These are phyloP conservation scores for Eutrema japonicum DNA, from an alignment of 345 rosid genomes.

Conservation along the genomic window DNA sequence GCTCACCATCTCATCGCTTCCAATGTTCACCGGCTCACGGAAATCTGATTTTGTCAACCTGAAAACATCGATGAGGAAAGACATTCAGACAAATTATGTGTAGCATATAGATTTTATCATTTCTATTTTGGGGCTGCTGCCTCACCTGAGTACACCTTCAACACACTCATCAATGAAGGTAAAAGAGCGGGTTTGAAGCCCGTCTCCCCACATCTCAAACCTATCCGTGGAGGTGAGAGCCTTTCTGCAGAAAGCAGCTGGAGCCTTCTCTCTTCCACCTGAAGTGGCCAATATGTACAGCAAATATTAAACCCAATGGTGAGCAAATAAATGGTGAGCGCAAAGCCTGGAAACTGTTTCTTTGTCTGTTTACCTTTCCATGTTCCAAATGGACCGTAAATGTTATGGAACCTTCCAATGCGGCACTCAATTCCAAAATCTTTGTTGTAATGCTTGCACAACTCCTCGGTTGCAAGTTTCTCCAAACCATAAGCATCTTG, in stretches of 20 bases:
- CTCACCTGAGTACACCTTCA: conserved; percentile 94
- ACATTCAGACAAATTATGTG: not conserved
- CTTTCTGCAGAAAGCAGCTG: conserved; percentile 99
- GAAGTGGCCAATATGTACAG: conserved; percentile 1
- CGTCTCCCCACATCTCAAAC: conserved; percentile 99
- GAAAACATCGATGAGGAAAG: not conserved
- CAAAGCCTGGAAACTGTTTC: conserved; percentile 2
- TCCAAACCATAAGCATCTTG: conserved; percentile 99
- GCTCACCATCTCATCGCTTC: conserved; percentile 99
- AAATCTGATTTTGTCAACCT: conserved; percentile 98
- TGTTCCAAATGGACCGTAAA: conserved; percentile 98
- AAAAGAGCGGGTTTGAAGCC: conserved; percentile 93
- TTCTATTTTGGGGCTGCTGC: not conserved
- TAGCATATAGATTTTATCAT: not conserved
- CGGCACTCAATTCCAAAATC: conserved; percentile 96
- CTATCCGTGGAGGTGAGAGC: conserved; percentile 75
- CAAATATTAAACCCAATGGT: conserved; percentile 12
- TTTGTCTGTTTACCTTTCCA: conserved; percentile 74
- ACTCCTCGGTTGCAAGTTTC: conserved; percentile 97
- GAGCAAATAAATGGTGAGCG: not conserved
- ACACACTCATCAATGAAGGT: conserved; percentile 99
- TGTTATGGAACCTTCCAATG: conserved; percentile 95
- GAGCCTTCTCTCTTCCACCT: conserved; percentile 99
- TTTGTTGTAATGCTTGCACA: conserved; percentile 96
- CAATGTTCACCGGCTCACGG: conserved; percentile 97